phyloP scores from a whole-genome alignment of 805 yeast species.

The Yarrowia sp. region DNA sequence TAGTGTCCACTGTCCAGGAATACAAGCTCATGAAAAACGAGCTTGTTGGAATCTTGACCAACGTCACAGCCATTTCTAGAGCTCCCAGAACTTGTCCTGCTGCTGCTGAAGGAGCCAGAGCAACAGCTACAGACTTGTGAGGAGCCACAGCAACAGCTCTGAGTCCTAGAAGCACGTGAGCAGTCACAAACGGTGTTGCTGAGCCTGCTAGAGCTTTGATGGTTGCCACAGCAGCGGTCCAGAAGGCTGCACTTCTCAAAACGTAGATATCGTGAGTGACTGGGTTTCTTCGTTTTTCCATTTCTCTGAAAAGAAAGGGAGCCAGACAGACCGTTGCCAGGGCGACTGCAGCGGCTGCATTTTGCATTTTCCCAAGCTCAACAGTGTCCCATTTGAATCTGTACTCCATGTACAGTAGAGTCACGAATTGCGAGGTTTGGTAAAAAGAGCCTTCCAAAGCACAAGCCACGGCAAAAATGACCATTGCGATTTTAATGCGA shows the following conservation, averaged over 20 bases:
- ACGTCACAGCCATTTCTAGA: neutral
- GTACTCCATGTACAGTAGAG: neutral
- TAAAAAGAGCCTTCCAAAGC: conserved; percentile 12
- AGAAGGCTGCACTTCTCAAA: neutral
- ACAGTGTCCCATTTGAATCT: neutral
- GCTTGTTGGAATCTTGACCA: conserved; percentile 12
- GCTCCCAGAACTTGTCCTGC: conserved; percentile 20
- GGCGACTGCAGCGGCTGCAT: neutral
- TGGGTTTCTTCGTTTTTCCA: conserved; percentile 5
- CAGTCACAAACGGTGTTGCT: neutral
- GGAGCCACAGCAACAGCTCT: neutral
- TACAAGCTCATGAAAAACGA: neutral
- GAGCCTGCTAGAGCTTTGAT: conserved; percentile 4
- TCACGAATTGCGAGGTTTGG: neutral
- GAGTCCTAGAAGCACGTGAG: conserved; percentile 3
- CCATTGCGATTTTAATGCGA: conserved; percentile 9
- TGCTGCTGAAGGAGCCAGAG: conserved; percentile 4
- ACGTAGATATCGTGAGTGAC: conserved; percentile 11
- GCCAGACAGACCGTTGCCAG: neutral
- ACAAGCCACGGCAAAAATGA: neutral
- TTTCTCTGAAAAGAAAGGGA: neutral
- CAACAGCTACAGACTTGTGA: conserved; percentile 7
- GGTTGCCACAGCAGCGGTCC: neutral
- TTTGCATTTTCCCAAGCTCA: neutral
- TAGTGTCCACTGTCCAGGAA: neutral